Conservation (phyloP, 495 filamentous ascomycete genomes). For the Paragyromitra xinjiangensis region DNA sequence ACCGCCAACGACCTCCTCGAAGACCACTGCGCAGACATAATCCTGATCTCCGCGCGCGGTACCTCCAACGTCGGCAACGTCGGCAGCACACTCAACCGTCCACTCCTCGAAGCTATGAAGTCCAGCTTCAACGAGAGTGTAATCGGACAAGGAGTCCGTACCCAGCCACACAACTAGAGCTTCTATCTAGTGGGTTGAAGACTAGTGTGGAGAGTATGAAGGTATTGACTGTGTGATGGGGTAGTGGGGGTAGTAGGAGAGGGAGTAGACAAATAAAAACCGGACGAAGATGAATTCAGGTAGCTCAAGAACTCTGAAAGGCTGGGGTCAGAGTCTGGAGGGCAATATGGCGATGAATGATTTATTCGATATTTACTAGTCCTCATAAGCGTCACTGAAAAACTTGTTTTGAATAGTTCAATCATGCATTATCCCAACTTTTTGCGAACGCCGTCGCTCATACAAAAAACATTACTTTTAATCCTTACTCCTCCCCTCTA, state of each 20-base stretch:
- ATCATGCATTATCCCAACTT: neutral
- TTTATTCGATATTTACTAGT: neutral
- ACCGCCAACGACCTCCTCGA: conserved; percentile 37
- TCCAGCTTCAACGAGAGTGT: neutral
- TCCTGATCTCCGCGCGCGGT: conserved; percentile 60
- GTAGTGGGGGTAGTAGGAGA: neutral
- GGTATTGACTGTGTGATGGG: neutral
- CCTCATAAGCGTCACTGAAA: neutral
- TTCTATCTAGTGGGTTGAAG: conserved; percentile 22
- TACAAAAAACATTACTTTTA: conserved; percentile 14
- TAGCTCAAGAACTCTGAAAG: neutral
- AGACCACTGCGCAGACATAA: conserved; percentile 42
- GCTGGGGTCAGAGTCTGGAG: neutral
- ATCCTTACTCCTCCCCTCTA: conserved; percentile 53
- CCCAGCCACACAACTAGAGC: conserved; percentile 3
- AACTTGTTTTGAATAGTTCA: neutral
- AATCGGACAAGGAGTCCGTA: conserved; percentile 47
- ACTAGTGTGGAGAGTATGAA: conserved; percentile 34
- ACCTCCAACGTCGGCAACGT: conserved; percentile 59
- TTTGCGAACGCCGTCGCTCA: conserved; percentile 7
- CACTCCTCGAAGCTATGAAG: conserved; percentile 53
- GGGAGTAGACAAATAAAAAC: neutral
- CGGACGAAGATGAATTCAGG: neutral
- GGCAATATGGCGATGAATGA: neutral
- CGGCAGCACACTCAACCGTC: conserved; percentile 56